Evolutionary conservation across 257 asterid species (phyloP), one percentile per base, ranked within the genome.

Genomic region (Pogostemon cablin): DNA sequence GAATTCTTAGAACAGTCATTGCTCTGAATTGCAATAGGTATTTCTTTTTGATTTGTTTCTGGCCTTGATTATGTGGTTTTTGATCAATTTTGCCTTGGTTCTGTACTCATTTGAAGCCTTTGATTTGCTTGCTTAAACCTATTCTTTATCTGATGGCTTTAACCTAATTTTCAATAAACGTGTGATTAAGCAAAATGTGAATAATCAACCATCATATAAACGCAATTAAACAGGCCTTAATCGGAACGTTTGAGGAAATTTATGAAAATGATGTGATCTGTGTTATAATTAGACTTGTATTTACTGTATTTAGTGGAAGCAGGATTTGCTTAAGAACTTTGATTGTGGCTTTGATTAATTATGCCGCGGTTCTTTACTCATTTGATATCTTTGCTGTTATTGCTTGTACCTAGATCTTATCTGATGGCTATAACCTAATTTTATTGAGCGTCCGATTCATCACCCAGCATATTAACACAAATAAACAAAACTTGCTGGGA

Each of bases 11-110:
- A 62, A 86, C 95, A 54, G 95, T 90, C 66, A 62, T 92, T 61
- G 56, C 89, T 62, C 93, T 92, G 5, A 78, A 75, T 39, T 92
- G 98, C 83, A 86, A 87, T 79, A 88, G 98, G 98, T 92, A 56
- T 12, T n/a, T 61, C 1, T 0, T 3, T 17, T 44, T 43, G 17
- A 11, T 55, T 11, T 55, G 54, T 42, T 3, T 43, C 2, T 58
- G 0, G 61, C 34, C 63, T 71, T 12, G 34, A 40, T 67, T 59
- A 15, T 52, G 48, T 58, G 41, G 58, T 4, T 46, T 25, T 40
- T 20, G 20, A 40, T 77, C 57, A 25, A 64, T 17, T 49, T 64
- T 65, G 7, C 8, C 1, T 0, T 65, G 68, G 41, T 63, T 37
- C 32, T 67, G 35, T 69, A 50, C 35, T 39, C 2, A 6, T 62